Evolutionary conservation across 345 rosid genomes (phyloP).

Genomic region (Eucalyptus camaldulensis): DNA sequence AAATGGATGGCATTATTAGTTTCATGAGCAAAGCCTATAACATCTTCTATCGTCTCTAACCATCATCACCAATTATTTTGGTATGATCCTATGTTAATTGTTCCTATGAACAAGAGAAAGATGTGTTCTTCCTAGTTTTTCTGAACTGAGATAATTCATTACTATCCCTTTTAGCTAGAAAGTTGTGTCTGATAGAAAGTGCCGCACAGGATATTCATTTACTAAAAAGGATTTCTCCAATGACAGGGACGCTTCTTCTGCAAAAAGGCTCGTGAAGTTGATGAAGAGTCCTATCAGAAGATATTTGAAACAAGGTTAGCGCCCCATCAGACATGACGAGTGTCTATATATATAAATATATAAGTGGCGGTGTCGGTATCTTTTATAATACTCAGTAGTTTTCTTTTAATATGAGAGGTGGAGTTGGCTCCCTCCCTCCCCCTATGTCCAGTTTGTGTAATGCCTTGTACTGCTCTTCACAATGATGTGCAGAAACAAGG

Average conservation of each 20-base stretch:
- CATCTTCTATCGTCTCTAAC: background rate
- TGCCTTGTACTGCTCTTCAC: background rate
- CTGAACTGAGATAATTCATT: background rate
- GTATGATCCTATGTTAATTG: background rate
- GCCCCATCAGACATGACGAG: background rate
- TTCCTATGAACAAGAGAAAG: background rate
- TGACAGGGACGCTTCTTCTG: slow-evolving; percentile 37
- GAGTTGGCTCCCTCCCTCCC: background rate
- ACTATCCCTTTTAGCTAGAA: background rate
- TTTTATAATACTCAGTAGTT: background rate
- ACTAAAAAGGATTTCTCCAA: background rate
- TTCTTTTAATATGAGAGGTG: background rate
- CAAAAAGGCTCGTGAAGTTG: slow-evolving; percentile 34
- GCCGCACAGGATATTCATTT: background rate
- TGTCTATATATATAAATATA: background rate
- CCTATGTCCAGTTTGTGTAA: background rate
- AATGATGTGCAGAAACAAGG: slow-evolving; percentile 6
- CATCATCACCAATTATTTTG: background rate
- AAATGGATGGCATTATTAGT: background rate
- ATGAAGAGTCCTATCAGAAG: slow-evolving; percentile 36
- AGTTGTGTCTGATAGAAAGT: background rate
- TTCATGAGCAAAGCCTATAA: background rate
- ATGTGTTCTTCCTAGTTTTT: background rate
- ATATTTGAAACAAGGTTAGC: slow-evolving; percentile 36
- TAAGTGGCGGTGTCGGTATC: background rate